phyloP scores from a whole-genome alignment of 2,329 filamentous ascomycete genomes.

The Penicillium sp. region DNA sequence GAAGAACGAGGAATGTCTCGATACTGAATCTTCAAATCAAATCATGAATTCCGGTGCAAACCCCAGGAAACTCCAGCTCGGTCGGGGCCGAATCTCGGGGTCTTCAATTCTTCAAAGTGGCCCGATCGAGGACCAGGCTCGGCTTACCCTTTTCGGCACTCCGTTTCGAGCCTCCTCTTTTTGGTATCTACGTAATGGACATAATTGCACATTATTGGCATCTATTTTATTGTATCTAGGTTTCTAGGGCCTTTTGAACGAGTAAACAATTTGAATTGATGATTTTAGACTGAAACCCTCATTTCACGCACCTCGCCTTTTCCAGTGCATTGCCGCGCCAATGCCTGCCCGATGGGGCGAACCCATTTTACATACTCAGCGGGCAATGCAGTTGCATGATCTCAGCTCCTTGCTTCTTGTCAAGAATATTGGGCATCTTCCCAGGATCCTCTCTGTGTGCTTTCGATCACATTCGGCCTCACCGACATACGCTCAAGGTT shows the following conservation, averaged over 20 bases:
- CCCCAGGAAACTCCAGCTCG: constrained; percentile 2
- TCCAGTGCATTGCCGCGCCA: constrained; percentile 6
- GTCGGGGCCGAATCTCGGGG: constrained; percentile 5
- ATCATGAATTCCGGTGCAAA: too few species aligned
- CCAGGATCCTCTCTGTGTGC: not conserved
- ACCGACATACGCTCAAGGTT: not conserved
- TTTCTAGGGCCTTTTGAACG: not conserved
- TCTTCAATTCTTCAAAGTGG: not conserved
- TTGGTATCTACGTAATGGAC: too few species aligned
- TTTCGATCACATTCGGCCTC: not conserved
- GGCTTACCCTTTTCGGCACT: constrained; percentile 1
- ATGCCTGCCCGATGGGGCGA: constrained; percentile 10
- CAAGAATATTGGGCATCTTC: not conserved
- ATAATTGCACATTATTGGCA: not conserved
- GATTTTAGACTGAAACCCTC: not conserved
- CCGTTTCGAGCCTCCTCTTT: not conserved
- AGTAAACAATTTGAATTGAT: not conserved
- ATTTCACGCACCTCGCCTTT: not conserved
- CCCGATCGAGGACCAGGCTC: not conserved
- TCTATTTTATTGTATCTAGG: not conserved
- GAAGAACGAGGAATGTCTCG: not conserved
- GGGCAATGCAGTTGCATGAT: not conserved
- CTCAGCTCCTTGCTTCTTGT: not conserved
- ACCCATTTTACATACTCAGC: constrained; percentile 2
- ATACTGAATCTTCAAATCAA: not conserved